phyloP scores from a whole-genome alignment of 352 stramenopile species.

The Globisporangium paroecandrum region DNA sequence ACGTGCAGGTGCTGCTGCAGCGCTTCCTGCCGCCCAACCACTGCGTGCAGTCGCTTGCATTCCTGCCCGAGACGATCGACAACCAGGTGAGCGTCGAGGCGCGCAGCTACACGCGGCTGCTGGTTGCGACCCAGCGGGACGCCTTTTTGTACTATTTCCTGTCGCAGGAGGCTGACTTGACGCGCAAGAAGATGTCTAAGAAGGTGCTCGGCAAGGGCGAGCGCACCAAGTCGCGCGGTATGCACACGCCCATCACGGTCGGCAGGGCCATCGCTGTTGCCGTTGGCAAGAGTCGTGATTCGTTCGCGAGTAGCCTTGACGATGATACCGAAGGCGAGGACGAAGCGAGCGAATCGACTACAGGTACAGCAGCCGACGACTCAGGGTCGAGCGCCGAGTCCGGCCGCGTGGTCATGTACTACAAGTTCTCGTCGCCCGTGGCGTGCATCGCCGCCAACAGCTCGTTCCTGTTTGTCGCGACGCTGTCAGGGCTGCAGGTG shows the following conservation, averaged over 20 bases:
- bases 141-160: constrained; percentile 85
- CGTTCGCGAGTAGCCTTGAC: constrained; percentile 37
- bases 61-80: constrained; percentile 82
- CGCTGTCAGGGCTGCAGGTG: constrained; percentile 63
- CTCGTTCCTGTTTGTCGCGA: constrained; percentile 81
- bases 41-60: constrained; percentile 58
- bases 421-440: constrained; percentile 64
- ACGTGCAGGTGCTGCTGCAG: constrained; percentile 69
- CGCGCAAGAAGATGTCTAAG: constrained; percentile 72
- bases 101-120: constrained; percentile 70
- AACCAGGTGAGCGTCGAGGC: constrained; percentile 71
- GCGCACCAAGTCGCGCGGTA: constrained; percentile 37
- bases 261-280: constrained; percentile 24
- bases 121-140: constrained; percentile 58
- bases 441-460: constrained; percentile 76
- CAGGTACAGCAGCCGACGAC: constrained; percentile 7
- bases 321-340: constrained; percentile 3
- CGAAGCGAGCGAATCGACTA: constrained; percentile 11
- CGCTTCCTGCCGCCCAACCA: constrained; percentile 77
- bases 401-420: constrained; percentile 82
- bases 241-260: constrained; percentile 42
- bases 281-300: constrained; percentile 25
- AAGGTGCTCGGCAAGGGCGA: constrained; percentile 61
- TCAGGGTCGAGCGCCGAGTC: constrained; percentile 30
- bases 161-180: constrained; percentile 63